Conservation (phyloP, 169 alveolate species). For the Eimeria brunetti region DNA sequence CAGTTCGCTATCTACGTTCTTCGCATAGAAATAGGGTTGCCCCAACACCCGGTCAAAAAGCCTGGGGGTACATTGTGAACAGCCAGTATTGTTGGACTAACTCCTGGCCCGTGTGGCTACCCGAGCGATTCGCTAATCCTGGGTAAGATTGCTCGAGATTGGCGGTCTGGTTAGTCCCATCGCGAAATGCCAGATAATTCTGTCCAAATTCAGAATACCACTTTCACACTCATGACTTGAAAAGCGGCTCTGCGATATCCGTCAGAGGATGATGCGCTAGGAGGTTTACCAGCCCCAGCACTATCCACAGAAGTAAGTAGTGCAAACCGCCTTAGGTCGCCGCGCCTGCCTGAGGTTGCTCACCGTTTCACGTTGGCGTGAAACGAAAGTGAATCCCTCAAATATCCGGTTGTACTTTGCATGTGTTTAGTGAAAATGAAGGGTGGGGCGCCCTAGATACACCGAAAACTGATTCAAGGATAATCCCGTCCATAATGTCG, state of each 20-base stretch:
- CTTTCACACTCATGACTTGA: neutral
- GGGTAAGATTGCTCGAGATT: neutral
- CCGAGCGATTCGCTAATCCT: neutral
- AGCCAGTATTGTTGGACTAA: neutral
- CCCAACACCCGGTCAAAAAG: too few species aligned
- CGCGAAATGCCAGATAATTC: neutral
- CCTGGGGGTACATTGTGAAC: too few species aligned
- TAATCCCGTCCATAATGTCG: neutral
- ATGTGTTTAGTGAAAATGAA: neutral
- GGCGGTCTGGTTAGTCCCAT: neutral
- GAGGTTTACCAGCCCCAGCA: neutral
- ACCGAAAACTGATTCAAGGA: neutral
- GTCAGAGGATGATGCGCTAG: neutral
- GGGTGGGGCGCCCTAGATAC: neutral
- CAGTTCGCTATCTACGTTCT: too few species aligned
- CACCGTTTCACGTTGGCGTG: neutral
- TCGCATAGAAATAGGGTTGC: too few species aligned
- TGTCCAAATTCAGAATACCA: neutral
- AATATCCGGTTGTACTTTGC: neutral
- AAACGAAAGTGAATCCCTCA: neutral
- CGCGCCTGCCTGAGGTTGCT: neutral
- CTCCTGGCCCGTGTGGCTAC: neutral
- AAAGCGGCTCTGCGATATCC: neutral
- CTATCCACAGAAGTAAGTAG: neutral
- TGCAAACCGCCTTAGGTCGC: too few species aligned